Base-by-base conservation (phyloP, 176 grass and related monocot genomes). In the Dendrocalamus sinicus region DNA sequence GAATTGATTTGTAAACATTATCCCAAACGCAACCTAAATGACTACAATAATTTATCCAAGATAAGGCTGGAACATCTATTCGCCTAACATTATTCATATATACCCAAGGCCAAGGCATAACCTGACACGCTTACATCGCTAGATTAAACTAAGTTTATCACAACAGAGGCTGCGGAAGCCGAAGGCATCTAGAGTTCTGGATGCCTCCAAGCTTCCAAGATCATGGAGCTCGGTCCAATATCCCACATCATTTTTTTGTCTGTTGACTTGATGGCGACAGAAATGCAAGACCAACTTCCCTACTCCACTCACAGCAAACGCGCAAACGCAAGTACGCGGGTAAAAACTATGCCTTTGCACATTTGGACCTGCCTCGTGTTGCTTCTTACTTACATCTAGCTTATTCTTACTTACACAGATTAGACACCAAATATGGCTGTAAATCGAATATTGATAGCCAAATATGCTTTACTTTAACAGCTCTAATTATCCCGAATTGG, bases 271-370 rank as follows among this genome's bases (percentile, higher is more conserved):
- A 79, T 62, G 30, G 75, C 4, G 61, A 63, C 61, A 58, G 32
- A 72, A 73, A 68, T n/a, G 44, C 14, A 50, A 30, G 41, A 28
- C 28, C 61, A 67, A 84, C 40, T 79, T 87, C 59, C 51, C 51
- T 44, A 87, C 75, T 75, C 60, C 28, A 75, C 30, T 78, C 11
- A 2, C 48, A 51, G 51, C 24, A 51, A 67, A 68, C 67, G 20
- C 11, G 50, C 47, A 79, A 41, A 90, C 44, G 48, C 67, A 67
- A 45, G 48, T 28, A 54, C 48, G 48, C 76, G 9, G 47, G 67
- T 15, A 23, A 45, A 81, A 35, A 67, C 19, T 15, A 28, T 28
- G 7, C 46, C 48, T 54, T 15, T 74, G 54, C 41, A 72, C 17
- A 54, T 54, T 19, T 55, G 17, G 53, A 20, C 53, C 17, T 20